Evolutionary conservation across 2,329 filamentous ascomycete genomes (phyloP).

Genomic region (Colletotrichum sp.): DNA sequence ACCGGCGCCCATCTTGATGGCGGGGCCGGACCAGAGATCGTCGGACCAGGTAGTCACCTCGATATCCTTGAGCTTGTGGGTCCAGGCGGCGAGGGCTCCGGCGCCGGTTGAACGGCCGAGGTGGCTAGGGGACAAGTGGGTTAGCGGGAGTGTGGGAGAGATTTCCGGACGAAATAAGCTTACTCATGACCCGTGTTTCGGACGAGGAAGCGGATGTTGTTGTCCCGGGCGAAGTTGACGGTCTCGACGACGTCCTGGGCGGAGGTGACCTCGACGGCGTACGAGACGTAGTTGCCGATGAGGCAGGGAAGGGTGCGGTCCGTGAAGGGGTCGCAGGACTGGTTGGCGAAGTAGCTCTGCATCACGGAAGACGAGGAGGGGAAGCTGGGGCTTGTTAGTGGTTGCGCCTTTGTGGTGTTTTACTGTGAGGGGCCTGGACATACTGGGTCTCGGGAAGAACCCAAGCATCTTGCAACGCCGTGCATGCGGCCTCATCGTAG

Average conservation of each 20-base stretch:
- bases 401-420: background rate
- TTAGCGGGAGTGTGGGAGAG: constrained; percentile 15
- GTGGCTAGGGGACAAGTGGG: constrained; percentile 31
- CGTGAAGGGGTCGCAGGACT: constrained; percentile 42
- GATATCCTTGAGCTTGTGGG: constrained; percentile 44
- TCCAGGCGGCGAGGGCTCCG: constrained; percentile 45
- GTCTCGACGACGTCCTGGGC: constrained; percentile 34
- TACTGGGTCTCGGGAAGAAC: constrained; percentile 38
- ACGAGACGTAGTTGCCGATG: constrained; percentile 47
- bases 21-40: constrained; percentile 50
- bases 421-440: constrained; percentile 1
- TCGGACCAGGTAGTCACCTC: constrained; percentile 43
- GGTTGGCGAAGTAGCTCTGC: constrained; percentile 40
- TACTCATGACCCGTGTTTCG: constrained; percentile 37
- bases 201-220: constrained; percentile 40
- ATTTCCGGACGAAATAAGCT: background rate
- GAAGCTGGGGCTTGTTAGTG: constrained; percentile 27
- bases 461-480: constrained; percentile 38
- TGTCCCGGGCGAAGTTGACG: constrained; percentile 40
- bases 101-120: constrained; percentile 41
- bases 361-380: constrained; percentile 44
- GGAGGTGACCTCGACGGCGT: constrained; percentile 38
- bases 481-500: constrained; percentile 50
- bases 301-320: constrained; percentile 41
- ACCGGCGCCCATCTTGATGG: constrained; percentile 58